These are phyloP conservation scores for Phytopythium kandeliae DNA, from an alignment of 352 stramenopile species.

Conservation along the genomic window DNA sequence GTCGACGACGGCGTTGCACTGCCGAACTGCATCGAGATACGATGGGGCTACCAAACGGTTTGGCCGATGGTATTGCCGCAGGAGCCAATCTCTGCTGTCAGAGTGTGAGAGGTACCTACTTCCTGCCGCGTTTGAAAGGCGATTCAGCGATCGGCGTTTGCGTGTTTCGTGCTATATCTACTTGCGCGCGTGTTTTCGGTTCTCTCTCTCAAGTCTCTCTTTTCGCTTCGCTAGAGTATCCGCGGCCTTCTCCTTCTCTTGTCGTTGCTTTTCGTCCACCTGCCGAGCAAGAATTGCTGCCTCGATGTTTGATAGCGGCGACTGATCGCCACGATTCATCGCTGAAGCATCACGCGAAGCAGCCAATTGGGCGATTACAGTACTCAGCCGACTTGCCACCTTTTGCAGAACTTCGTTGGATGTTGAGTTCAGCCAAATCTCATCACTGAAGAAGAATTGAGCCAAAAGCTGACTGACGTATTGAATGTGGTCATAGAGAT, in stretches of 20 bases:
- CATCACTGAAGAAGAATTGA: not conserved
- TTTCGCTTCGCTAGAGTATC: constrained; percentile 18
- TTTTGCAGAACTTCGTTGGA: not conserved
- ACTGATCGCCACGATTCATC: not conserved
- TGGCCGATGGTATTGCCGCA: not conserved
- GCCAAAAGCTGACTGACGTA: not conserved
- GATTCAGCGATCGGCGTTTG: no score
- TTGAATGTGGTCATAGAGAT: not conserved
- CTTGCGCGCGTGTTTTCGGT: constrained; percentile 20
- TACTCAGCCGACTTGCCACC: not conserved
- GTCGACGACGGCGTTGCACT: not conserved
- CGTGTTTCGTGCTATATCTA: constrained; percentile 8
- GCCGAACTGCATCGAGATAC: constrained; percentile 5
- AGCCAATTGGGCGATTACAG: not conserved
- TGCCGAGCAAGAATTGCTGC: not conserved
- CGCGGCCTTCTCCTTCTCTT: constrained; percentile 1
- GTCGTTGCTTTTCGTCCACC: not conserved
- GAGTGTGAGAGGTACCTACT: no score
- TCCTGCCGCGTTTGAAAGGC: no score
- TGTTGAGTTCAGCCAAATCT: not conserved
- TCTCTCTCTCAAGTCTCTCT: constrained; percentile 19
- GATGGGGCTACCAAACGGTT: not conserved
- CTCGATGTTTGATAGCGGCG: not conserved
- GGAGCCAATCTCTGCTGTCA: not conserved
- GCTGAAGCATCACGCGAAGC: not conserved